These are phyloP conservation scores for Plasmodium relictum DNA, from an alignment of 169 alveolate species.

Conservation along the genomic window DNA sequence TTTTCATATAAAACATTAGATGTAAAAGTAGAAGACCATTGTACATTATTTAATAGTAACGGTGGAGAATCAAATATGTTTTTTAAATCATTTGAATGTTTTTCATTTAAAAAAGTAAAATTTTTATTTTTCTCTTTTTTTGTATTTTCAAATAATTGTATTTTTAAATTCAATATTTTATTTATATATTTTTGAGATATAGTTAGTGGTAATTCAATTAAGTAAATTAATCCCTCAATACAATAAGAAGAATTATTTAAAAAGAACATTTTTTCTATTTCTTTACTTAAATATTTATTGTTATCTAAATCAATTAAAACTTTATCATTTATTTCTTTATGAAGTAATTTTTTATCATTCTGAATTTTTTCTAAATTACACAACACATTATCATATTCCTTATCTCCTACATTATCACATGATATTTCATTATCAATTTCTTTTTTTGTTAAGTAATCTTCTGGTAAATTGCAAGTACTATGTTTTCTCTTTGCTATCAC, in stretches of 20 bases:
- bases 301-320: constrained; percentile 9
- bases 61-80: constrained; percentile 46
- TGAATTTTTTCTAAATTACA: not conserved
- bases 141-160: constrained; percentile 20
- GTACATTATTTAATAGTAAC: constrained; percentile 25
- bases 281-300: not conserved
- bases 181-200: constrained; percentile 43
- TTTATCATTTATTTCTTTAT: not conserved
- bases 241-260: not conserved
- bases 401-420: not conserved
- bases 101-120: constrained; percentile 23
- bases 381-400: not conserved
- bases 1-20: constrained; percentile 20
- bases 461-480: not conserved
- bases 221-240: constrained; percentile 34
- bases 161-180: constrained; percentile 19
- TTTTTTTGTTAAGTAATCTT: not conserved
- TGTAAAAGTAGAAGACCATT: constrained; percentile 60
- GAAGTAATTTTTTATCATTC: no score
- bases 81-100: constrained; percentile 22
- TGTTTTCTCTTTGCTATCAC: constrained; percentile 9
- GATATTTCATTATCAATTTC: not conserved
- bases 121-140: not conserved
- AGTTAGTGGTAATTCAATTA: constrained; percentile 33
- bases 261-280: constrained; percentile 12